A percentile compares a stretch with the other conserved stretches of the same genome.
phyloP scores from a whole-genome alignment of 139 green algal genomes.

The Nannochloris sp. region DNA sequence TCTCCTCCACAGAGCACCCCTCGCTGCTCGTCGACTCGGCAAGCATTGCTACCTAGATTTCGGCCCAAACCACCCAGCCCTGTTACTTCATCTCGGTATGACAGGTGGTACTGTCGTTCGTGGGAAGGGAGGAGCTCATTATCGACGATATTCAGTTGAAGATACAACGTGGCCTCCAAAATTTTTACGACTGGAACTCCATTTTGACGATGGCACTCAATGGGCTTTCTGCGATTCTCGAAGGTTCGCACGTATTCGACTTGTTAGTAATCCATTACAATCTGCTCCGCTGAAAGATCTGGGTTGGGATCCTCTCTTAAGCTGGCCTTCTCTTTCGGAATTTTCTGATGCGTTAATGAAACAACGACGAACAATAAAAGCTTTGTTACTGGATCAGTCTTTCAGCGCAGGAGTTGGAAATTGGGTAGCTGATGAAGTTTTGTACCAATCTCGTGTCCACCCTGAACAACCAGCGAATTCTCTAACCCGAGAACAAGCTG shows the following conservation, averaged over 20 bases:
- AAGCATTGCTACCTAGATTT: slow-evolving; percentile 79
- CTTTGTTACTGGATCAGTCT: slow-evolving; percentile 71
- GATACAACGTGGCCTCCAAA: slow-evolving; percentile 24
- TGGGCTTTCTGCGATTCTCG: slow-evolving; percentile 68
- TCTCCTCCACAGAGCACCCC: slow-evolving; percentile 32
- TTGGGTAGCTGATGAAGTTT: slow-evolving; percentile 88
- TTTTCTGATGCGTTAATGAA: slow-evolving; percentile 34
- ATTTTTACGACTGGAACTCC: slow-evolving; percentile 43
- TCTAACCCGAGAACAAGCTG: slow-evolving; percentile 28
- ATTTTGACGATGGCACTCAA: slow-evolving; percentile 43
- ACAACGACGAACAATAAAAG: slow-evolving; percentile 52
- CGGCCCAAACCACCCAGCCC: slow-evolving; percentile 25
- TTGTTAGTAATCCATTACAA: slow-evolving; percentile 14
- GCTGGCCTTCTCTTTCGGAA: slow-evolving; percentile 31
- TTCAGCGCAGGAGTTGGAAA: slow-evolving; percentile 81
- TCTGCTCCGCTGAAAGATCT: slow-evolving; percentile 49
- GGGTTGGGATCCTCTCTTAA: slow-evolving; percentile 43
- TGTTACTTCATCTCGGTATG: slow-evolving; percentile 77
- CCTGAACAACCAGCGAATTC: slow-evolving; percentile 51
- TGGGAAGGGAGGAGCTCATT: slow-evolving; percentile 35
- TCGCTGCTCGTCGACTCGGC: slow-evolving; percentile 43
- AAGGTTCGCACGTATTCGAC: slow-evolving; percentile 49
- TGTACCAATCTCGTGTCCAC: slow-evolving; percentile 67
- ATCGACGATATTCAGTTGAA: slow-evolving; percentile 30
- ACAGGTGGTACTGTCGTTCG: slow-evolving; percentile 55